These are phyloP conservation scores for Thraustotheca clavata DNA, from an alignment of 352 stramenopile genomes.

Conservation along the genomic window DNA sequence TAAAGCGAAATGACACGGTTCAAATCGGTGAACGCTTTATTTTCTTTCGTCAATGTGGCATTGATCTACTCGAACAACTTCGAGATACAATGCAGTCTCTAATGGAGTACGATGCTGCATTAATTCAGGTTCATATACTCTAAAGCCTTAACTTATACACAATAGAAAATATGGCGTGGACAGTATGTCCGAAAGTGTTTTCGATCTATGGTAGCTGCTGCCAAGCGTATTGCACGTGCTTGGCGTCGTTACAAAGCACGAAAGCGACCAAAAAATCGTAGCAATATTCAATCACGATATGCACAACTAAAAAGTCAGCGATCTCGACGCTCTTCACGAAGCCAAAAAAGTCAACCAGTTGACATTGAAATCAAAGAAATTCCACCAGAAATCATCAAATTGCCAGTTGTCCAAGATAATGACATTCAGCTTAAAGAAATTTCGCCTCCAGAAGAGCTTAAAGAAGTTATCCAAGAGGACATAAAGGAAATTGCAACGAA, in stretches of 20 bases:
- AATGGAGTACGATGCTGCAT: background rate
- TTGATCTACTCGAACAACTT: background rate
- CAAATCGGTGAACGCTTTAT: constrained; percentile 1
- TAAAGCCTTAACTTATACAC: background rate
- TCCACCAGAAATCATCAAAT: too few relatives aligned
- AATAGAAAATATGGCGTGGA: constrained; percentile 1
- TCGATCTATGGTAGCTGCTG: background rate
- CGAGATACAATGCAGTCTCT: background rate
- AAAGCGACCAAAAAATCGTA: too few relatives aligned
- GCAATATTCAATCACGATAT: too few relatives aligned
- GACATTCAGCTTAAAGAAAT: too few relatives aligned
- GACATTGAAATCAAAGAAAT: too few relatives aligned
- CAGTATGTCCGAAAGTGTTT: background rate
- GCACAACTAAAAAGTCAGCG: too few relatives aligned
- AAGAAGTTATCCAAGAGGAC: too few relatives aligned
- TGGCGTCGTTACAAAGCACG: background rate
- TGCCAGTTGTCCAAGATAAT: too few relatives aligned
- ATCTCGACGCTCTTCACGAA: too few relatives aligned
- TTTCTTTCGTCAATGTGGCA: background rate
- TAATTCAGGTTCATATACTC: background rate
- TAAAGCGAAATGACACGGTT: background rate
- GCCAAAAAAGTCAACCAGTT: too few relatives aligned
- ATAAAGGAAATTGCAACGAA: too few relatives aligned
- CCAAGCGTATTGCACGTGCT: background rate
- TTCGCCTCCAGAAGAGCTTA: too few relatives aligned